phyloP scores from a whole-genome alignment of 352 stramenopile species.

The Pythium myriotylum region DNA sequence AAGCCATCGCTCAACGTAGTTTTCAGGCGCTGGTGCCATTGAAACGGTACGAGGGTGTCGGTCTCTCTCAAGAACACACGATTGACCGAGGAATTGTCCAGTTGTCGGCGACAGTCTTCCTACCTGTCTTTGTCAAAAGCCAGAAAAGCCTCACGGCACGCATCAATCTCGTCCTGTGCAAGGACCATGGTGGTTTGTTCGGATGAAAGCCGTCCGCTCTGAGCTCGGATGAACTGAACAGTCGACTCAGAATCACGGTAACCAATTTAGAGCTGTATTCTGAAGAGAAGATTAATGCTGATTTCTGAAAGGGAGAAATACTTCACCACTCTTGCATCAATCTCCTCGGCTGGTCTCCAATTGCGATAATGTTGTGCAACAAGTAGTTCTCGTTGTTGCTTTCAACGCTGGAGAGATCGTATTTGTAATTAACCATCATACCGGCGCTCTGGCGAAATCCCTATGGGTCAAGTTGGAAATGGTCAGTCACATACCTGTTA shows the following conservation, averaged over 20 bases:
- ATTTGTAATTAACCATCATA: conserved; percentile 91
- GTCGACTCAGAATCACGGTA: too few relatives aligned
- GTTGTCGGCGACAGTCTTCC: background rate
- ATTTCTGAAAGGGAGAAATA: background rate
- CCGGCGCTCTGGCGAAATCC: conserved; percentile 72
- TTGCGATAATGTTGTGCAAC: conserved; percentile 74
- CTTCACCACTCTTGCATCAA: conserved; percentile 35
- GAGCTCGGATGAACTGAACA: too few relatives aligned
- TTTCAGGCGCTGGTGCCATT: too few relatives aligned
- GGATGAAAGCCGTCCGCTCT: background rate
- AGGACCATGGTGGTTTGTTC: conserved; percentile 63
- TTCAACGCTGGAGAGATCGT: conserved; percentile 72
- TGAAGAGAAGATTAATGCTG: background rate
- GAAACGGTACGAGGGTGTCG: too few relatives aligned
- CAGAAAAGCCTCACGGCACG: conserved; percentile 95
- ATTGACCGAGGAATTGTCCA: too few relatives aligned
- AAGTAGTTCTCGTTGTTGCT: conserved; percentile 86
- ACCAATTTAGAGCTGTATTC: too few relatives aligned
- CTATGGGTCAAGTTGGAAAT: conserved; percentile 30
- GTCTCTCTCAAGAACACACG: too few relatives aligned
- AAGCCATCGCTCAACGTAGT: too few relatives aligned
- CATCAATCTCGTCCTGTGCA: conserved; percentile 96
- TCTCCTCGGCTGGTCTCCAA: conserved; percentile 64
- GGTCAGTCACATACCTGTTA: too few relatives aligned
- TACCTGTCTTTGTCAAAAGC: conserved; percentile 96